Conservation (phyloP, 345 rosid genomes). For the Crucihimalaya himalaica region DNA sequence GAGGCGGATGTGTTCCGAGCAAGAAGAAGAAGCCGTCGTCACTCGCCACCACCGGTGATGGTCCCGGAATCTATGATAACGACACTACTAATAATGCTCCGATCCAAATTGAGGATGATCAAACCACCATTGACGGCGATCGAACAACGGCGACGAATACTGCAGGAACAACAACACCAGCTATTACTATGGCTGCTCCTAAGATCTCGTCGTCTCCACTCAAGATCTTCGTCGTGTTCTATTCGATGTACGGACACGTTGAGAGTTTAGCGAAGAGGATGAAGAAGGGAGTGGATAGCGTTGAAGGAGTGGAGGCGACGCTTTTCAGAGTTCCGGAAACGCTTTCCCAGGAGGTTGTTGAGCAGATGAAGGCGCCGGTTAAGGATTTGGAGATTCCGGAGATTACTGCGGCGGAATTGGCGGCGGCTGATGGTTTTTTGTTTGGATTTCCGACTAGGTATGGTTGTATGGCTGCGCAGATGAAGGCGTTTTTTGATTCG, state of each 20-base stretch:
- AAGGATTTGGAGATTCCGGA: constrained; percentile 53
- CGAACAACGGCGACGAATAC: constrained; percentile 23
- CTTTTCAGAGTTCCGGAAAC: constrained; percentile 69
- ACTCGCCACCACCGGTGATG: constrained; percentile 32
- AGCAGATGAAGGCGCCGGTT: constrained; percentile 58
- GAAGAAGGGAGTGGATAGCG: constrained; percentile 68
- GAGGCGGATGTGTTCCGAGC: constrained; percentile 96
- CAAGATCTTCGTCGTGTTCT: constrained; percentile 56
- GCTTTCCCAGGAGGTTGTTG: constrained; percentile 52
- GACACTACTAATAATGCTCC: constrained; percentile 41
- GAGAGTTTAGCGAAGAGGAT: constrained; percentile 65
- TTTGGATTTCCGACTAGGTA: constrained; percentile 85
- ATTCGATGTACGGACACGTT: constrained; percentile 82
- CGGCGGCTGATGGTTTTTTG: constrained; percentile 58
- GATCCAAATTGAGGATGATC: constrained; percentile 50
- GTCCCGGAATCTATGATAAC: constrained; percentile 22
- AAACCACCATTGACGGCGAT: constrained; percentile 30
- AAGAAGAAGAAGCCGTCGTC: constrained; percentile 64
- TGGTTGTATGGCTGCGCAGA: constrained; percentile 83
- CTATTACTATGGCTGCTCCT: constrained; percentile 15
- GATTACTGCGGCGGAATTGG: constrained; percentile 56
- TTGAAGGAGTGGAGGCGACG: constrained; percentile 60
- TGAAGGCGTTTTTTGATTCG: constrained; percentile 76
- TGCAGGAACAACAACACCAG: constrained; percentile 21
- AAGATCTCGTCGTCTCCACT: constrained; percentile 31